phyloP scores from a whole-genome alignment of 805 yeast species.

The Kodamaea kakaduensis region DNA sequence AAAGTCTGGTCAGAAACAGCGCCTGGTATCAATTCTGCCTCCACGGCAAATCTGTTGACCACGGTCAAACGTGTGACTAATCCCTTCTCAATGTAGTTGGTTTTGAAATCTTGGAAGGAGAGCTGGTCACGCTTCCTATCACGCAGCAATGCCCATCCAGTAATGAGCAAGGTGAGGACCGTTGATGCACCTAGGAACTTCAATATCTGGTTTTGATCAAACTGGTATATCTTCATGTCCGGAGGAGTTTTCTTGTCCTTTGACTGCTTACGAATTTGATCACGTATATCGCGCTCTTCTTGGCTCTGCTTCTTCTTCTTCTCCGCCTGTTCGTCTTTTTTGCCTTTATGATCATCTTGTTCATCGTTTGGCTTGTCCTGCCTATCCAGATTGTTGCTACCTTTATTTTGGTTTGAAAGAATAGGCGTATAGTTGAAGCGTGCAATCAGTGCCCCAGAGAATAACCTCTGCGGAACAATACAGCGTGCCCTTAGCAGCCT shows the following conservation, averaged over 20 bases:
- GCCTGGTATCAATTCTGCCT: conserved; percentile 55
- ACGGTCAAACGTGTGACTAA: conserved; percentile 71
- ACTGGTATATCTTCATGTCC: conserved; percentile 28
- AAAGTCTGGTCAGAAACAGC: conserved; percentile 41
- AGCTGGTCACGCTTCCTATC: conserved; percentile 25
- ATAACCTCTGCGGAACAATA: neutral
- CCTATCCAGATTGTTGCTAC: conserved; percentile 1
- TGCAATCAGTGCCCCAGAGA: neutral
- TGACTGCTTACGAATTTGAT: conserved; percentile 30
- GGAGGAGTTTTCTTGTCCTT: conserved; percentile 27
- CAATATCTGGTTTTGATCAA: conserved; percentile 14
- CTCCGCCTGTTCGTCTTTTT: conserved; percentile 10
- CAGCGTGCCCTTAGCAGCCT: conserved; percentile 2
- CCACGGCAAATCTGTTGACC: conserved; percentile 67
- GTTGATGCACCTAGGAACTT: conserved; percentile 14
- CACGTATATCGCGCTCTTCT: conserved; percentile 33
- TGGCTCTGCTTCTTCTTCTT: conserved; percentile 14
- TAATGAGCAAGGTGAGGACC: conserved; percentile 18
- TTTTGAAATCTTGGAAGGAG: conserved; percentile 79
- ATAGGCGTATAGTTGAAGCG: neutral
- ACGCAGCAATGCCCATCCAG: conserved; percentile 14
- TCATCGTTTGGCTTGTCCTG: conserved; percentile 11
- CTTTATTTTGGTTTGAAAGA: neutral
- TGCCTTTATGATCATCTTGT: conserved; percentile 9
- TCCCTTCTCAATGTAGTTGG: conserved; percentile 73